A percentile compares a stretch with the other conserved stretches of the same genome.
phyloP scores from a whole-genome alignment of 108 stramenopile genomes.

The Nannochloropsis salina region DNA sequence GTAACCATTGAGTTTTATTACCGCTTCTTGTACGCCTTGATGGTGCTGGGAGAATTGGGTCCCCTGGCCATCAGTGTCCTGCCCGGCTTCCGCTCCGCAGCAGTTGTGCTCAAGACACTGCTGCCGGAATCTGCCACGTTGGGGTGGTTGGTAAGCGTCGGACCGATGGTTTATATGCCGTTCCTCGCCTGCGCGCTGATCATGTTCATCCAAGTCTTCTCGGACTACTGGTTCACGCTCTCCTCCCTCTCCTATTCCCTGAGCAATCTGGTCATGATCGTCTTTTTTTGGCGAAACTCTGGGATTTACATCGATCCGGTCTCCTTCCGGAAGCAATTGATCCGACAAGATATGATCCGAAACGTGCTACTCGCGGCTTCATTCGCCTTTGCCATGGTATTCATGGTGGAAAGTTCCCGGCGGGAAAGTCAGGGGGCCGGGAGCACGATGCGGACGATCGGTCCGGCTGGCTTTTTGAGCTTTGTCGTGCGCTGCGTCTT shows the following conservation, averaged over 20 bases:
- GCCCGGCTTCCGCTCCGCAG: neutral
- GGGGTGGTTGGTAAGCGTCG: conserved; percentile 8
- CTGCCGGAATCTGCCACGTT: neutral
- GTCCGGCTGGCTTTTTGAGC: neutral
- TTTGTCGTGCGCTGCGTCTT: conserved; percentile 10
- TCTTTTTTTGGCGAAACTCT: neutral
- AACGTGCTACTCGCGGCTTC: neutral
- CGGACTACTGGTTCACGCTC: conserved; percentile 12
- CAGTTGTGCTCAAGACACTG: neutral
- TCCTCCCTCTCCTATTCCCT: neutral
- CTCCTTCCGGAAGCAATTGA: conserved; percentile 7
- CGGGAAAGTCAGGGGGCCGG: neutral
- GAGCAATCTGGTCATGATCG: neutral
- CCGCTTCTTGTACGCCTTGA: neutral
- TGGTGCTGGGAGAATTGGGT: conserved; percentile 11
- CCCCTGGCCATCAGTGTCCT: neutral
- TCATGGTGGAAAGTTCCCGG: conserved; percentile 8
- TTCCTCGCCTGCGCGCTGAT: neutral
- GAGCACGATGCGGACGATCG: conserved; percentile 4
- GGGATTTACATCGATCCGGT: neutral
- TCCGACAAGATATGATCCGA: neutral
- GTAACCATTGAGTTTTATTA: conserved; percentile 11
- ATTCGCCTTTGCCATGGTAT: neutral
- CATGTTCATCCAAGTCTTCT: neutral
- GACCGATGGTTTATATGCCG: neutral